Evolutionary conservation across 306 rosid genomes (phyloP), one percentile per base, ranked within the genome.

Genomic region (Castanea crenata): DNA sequence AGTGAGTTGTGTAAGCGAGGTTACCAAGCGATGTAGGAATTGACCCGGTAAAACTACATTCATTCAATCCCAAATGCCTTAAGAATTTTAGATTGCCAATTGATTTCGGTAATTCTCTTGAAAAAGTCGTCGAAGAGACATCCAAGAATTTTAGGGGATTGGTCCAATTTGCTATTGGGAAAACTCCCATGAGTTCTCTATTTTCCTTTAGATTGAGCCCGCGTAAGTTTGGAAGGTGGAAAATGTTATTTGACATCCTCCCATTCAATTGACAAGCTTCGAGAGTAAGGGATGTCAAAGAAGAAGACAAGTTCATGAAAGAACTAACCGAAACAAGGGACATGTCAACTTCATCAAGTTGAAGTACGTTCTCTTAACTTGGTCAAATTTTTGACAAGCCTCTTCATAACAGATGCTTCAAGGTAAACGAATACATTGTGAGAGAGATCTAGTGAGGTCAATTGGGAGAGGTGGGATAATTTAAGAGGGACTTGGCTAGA

Each of bases 391-490:
- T 38, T 16, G 8, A 16, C 63, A 57, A 57, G 12, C 19, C 63
- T 16, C 3, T 57, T 57, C 63, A 19, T 16, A 57, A 21, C 0
- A 1, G 7, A 3, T 13, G 25, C 1, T 5, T 57, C 63, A 57
- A 57, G 23, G 23, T 9, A 16, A 19, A 57, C 27, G 80, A 65
- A 59, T 78, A 49, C 31, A 84, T 83, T 62, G 86, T 76, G 35
- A 73, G 70, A 51, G 86, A 67, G 86, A 55, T 83, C 80, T 31
- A 87, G 87, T 67, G 88, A 71, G 34, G 34, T 19, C 44, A 64
- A 31, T 11, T 25, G 32, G 41, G 71, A 25, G 7, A 64, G 18
- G 15, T 64, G 63, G 23, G 25, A 57, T 5, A 57, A 16, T 57
- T 57, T 19, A 16, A 16, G n/a, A 16, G n/a, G 63, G 10, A 57